These are phyloP conservation scores for Fonsecaea pugnacius DNA, from an alignment of 2,329 filamentous ascomycete species.

Conservation along the genomic window DNA sequence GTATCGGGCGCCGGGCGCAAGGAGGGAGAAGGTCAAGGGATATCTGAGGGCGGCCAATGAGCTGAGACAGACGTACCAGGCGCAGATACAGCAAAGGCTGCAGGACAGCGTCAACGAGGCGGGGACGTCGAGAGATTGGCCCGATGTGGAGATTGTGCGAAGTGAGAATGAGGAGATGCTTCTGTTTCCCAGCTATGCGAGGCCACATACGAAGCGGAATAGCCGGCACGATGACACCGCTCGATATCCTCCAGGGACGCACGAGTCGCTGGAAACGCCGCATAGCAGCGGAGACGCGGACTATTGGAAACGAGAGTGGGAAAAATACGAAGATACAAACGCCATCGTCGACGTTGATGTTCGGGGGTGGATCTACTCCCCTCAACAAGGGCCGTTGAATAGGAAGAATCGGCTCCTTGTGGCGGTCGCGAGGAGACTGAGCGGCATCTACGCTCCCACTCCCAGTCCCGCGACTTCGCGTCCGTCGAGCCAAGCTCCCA, in stretches of 20 bases:
- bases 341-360: constrained; percentile 93
- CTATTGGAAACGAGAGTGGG: constrained; percentile 79
- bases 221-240: constrained; percentile 37
- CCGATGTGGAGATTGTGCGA: constrained; percentile 78
- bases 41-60: constrained; percentile 75
- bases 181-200: constrained; percentile 90
- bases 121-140: constrained; percentile 75
- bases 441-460: constrained; percentile 75
- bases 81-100: constrained; percentile 56
- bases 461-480: constrained; percentile 50
- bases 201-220: constrained; percentile 65
- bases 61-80: constrained; percentile 68
- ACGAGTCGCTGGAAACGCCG: constrained; percentile 48
- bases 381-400: constrained; percentile 80
- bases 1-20: constrained; percentile 65
- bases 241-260: constrained; percentile 38
- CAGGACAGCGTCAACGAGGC: constrained; percentile 51
- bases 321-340: constrained; percentile 76
- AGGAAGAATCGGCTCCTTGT: constrained; percentile 85
- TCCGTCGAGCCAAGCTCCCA: constrained; percentile 49
- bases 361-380: constrained; percentile 90
- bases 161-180: constrained; percentile 90
- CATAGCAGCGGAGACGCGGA: constrained; percentile 64
- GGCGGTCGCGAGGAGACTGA: constrained; percentile 82
- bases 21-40: constrained; percentile 76